A percentile compares a stretch with the other conserved stretches of the same genome.
Conservation (phyloP, 345 rosid species). For the Populus simonii region DNA sequence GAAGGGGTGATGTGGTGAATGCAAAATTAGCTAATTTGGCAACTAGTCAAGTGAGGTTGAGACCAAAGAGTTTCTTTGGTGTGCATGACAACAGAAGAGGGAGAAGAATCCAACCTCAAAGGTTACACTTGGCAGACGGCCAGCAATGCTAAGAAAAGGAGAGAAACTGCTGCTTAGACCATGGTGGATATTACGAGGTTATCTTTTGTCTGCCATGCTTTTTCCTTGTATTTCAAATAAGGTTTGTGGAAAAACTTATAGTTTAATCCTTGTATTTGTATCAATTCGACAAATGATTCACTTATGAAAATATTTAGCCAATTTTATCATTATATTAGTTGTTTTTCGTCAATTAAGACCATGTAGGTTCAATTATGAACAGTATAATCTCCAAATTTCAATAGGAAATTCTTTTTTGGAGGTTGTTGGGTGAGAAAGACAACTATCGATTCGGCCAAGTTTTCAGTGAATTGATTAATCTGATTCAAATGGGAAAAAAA, state of each 20-base stretch:
- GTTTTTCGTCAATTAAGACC: too few relatives aligned
- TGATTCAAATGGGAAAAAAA: too few relatives aligned
- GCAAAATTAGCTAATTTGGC: not conserved
- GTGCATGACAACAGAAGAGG: too few relatives aligned
- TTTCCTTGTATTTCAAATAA: not conserved
- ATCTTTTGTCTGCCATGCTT: not conserved
- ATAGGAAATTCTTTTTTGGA: too few relatives aligned
- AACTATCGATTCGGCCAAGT: too few relatives aligned
- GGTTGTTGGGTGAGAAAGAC: too few relatives aligned
- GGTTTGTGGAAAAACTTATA: not conserved
- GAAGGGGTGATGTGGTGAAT: not conserved
- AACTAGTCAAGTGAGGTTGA: not conserved
- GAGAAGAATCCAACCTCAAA: not conserved
- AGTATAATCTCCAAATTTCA: too few relatives aligned
- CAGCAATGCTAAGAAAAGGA: conserved; percentile 13
- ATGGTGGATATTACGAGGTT: conserved; percentile 21
- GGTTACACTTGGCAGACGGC: not conserved
- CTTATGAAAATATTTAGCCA: too few relatives aligned
- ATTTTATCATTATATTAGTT: too few relatives aligned
- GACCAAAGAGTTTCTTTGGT: not conserved
- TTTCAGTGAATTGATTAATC: too few relatives aligned
- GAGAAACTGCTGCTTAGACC: not conserved
- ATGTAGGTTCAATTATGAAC: too few relatives aligned
- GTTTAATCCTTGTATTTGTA: not conserved
- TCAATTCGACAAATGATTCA: too few relatives aligned